Evolutionary conservation across 2,329 filamentous ascomycete genomes (phyloP).

Genomic region (Aspergillus sp.): DNA sequence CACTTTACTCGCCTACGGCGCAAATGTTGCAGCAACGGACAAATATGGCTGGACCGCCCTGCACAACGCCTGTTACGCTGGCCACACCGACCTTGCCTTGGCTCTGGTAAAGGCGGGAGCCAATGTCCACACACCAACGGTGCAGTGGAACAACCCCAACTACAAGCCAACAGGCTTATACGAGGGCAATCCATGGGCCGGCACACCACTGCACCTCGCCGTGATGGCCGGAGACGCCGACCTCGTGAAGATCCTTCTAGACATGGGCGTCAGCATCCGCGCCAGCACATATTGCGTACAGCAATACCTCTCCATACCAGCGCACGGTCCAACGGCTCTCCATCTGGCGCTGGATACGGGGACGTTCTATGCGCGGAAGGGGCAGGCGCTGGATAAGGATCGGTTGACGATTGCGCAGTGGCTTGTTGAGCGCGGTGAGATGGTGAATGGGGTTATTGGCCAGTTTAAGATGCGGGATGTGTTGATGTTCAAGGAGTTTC

Average conservation of each 20-base stretch:
- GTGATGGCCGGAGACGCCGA: constrained; percentile 4
- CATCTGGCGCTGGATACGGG: constrained; percentile 4
- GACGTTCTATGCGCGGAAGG: background rate
- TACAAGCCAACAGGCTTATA: constrained; percentile 5
- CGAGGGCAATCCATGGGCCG: background rate
- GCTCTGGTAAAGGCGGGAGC: background rate
- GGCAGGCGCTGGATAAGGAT: background rate
- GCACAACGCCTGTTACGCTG: background rate
- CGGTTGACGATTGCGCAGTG: constrained; percentile 6
- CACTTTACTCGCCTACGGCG: background rate
- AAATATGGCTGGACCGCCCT: background rate
- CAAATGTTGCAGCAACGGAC: background rate
- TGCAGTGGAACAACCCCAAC: background rate
- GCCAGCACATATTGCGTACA: background rate
- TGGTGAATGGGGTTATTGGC: background rate
- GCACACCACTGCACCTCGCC: constrained; percentile 7
- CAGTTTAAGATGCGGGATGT: background rate
- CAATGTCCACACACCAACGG: background rate
- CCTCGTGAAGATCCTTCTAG: background rate
- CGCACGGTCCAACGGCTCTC: background rate
- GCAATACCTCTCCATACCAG: background rate
- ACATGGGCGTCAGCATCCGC: background rate
- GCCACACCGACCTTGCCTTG: background rate
- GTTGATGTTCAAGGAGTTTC: constrained; percentile 6
- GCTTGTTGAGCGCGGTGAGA: constrained; percentile 9